Evolutionary conservation across 352 stramenopile genomes (phyloP).

Genomic region (Halophytophthora polymorphica): DNA sequence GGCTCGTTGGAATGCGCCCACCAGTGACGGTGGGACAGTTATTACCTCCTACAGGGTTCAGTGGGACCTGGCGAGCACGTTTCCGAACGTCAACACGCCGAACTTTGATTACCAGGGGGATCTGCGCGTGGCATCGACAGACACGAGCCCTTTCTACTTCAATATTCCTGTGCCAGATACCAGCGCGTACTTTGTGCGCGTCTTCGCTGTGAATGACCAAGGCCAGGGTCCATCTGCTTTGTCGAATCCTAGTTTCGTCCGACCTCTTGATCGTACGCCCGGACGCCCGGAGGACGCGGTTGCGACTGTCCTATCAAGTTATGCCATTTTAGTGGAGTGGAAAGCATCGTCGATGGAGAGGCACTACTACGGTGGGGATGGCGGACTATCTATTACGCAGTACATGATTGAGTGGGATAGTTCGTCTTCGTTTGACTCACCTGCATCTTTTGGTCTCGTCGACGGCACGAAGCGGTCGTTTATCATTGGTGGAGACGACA

Average conservation of each 20-base stretch:
- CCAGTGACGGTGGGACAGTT: slow-evolving; percentile 56
- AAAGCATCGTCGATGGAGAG: slow-evolving; percentile 75
- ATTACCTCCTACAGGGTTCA: slow-evolving; percentile 91
- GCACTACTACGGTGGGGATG: slow-evolving; percentile 88
- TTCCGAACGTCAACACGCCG: slow-evolving; percentile 69
- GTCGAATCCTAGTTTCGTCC: slow-evolving; percentile 48
- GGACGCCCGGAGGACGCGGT: slow-evolving; percentile 57
- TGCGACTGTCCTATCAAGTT: slow-evolving; percentile 82
- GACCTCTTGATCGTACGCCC: slow-evolving; percentile 69
- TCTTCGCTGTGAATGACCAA: slow-evolving; percentile 92
- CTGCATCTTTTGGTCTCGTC: slow-evolving; percentile 68
- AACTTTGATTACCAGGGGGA: slow-evolving; percentile 61
- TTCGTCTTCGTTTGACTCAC: slow-evolving; percentile 87
- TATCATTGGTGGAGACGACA: slow-evolving; percentile 91
- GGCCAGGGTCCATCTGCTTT: slow-evolving; percentile 49
- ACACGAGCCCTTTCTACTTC: slow-evolving; percentile 80
- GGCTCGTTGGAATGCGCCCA: slow-evolving; percentile 63
- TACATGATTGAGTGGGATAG: slow-evolving; percentile 97
- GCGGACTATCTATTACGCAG: slow-evolving; percentile 89
- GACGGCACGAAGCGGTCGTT: slow-evolving; percentile 49
- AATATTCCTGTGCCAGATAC: slow-evolving; percentile 82
- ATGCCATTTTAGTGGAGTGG: slow-evolving; percentile 92
- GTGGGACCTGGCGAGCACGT: slow-evolving; percentile 84
- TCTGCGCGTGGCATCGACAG: slow-evolving; percentile 34
- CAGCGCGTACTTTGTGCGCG: slow-evolving; percentile 84